These are phyloP conservation scores for Begonia masoniana DNA, from an alignment of 306 rosid genomes.

Conservation along the genomic window DNA sequence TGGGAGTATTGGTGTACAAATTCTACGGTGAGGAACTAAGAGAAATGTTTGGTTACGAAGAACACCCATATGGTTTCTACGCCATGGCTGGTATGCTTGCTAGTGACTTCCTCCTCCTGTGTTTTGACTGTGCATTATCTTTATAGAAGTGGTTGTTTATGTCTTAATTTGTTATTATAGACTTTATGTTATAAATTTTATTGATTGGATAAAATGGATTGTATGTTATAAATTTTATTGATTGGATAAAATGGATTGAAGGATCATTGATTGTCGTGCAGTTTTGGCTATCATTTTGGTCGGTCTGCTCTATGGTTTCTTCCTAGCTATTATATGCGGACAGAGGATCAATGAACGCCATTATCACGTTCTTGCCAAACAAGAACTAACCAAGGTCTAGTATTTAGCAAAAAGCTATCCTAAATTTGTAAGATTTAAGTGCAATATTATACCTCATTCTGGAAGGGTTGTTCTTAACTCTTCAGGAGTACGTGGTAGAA, in stretches of 20 bases:
- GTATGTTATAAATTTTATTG: no score
- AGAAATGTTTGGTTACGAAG: slow-evolving; percentile 98
- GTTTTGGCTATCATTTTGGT: slow-evolving; percentile 89
- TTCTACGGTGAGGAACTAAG: slow-evolving; percentile 90
- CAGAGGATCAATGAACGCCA: slow-evolving; percentile 97
- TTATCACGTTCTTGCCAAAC: slow-evolving; percentile 96
- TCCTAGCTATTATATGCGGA: slow-evolving; percentile 96
- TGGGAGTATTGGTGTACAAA: slow-evolving; percentile 90
- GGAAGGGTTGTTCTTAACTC: neutral
- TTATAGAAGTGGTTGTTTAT: neutral
- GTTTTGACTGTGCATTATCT: neutral
- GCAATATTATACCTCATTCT: no score
- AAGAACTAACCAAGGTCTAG: slow-evolving; percentile 81
- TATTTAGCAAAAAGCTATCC: no score
- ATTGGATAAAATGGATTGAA: no score
- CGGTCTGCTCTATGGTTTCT: slow-evolving; percentile 96
- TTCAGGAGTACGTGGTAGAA: slow-evolving; percentile 92
- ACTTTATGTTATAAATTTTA: no score
- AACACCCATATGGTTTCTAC: slow-evolving; percentile 95
- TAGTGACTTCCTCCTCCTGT: neutral
- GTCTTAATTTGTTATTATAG: no score
- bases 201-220: no score
- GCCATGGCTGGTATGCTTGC: slow-evolving; percentile 76
- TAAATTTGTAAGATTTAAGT: no score
- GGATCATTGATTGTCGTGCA: slow-evolving; percentile 25